Base-by-base conservation (phyloP, 176 grass and related monocot species). In the Phoenix roebelenii region DNA sequence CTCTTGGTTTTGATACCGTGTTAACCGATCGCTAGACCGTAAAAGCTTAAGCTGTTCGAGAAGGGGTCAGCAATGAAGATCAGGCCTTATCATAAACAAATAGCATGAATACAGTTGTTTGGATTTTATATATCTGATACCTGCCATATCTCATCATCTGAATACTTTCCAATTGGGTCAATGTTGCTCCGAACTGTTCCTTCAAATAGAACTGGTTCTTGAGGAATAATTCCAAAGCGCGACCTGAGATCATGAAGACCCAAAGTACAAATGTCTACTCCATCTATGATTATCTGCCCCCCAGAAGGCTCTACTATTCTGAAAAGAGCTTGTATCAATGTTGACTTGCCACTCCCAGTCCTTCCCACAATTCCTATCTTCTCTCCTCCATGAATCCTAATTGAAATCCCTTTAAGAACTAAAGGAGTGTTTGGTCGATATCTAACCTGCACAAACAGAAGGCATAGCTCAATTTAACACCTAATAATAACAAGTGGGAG, bases 241-340 rank as follows among this genome's bases (percentile, higher is more conserved):
- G 93, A 98, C 55, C 93, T 98, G 50, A 98, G 82, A 70, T 98
- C 88, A 70, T 98, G 93, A 79, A 98, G 93, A 22, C 93, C 93
- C 51, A 98, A 49, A 5, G 81, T 98, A 82, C 81, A 88, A 58
- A 98, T 89, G 67, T 92, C 93, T 22, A 89, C 9, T 5, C 81
- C 79, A 1, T 92, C 87, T 18, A 98, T 76, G 18, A 98, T 72
- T 76, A 98, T 98, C 28, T 61, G 79, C 20, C 93, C 93, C 25
- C 76, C 82, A 1, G 83, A 89, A 49, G 93, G 93, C 72, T 98
- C 93, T 18, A 92, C 93, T 64, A 98, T 83, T 73, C 93, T 88
- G 69, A 98, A 98, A 66, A 98, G 78, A 69, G 79, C 93, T 64
- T 98, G 93, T 70, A 98, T 92, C 50, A 98, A 60, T 57, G 93